Conservation (phyloP, 2,329 filamentous ascomycete genomes). For the Claviceps maximensis region DNA sequence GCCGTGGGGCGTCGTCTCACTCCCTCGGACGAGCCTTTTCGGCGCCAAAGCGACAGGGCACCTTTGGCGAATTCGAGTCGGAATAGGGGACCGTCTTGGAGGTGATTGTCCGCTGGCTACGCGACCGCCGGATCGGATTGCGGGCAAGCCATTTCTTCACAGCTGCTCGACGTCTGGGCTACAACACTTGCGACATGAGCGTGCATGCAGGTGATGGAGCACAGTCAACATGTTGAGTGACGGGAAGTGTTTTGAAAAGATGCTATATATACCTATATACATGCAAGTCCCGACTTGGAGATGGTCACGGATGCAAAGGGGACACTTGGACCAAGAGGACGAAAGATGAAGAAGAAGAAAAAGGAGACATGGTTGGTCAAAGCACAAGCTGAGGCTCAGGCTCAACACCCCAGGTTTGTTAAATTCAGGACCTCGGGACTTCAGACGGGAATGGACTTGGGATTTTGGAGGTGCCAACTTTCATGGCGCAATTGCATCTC, state of each 20-base stretch:
- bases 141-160: neutral
- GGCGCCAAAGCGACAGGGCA: slow-evolving; percentile 25
- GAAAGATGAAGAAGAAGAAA: neutral
- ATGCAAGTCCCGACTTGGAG: no score
- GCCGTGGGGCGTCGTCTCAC: slow-evolving; percentile 13
- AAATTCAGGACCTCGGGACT: no score
- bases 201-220: neutral
- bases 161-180: neutral
- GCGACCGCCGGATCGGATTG: neutral
- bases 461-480: neutral
- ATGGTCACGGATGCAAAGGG: no score
- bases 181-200: neutral
- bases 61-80: slow-evolving; percentile 21
- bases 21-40: slow-evolving; percentile 19
- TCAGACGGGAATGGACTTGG: neutral
- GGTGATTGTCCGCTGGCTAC: slow-evolving; percentile 5
- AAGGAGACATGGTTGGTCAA: neutral
- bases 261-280: no score
- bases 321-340: no score
- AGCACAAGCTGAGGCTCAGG: slow-evolving; percentile 7
- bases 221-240: neutral
- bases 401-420: no score
- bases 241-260: no score
- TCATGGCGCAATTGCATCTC: neutral
- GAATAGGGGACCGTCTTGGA: slow-evolving; percentile 11